Evolutionary conservation across 805 yeast species (phyloP), one percentile per base, ranked within the genome.

Genomic region (Millerozyma acaciae): DNA sequence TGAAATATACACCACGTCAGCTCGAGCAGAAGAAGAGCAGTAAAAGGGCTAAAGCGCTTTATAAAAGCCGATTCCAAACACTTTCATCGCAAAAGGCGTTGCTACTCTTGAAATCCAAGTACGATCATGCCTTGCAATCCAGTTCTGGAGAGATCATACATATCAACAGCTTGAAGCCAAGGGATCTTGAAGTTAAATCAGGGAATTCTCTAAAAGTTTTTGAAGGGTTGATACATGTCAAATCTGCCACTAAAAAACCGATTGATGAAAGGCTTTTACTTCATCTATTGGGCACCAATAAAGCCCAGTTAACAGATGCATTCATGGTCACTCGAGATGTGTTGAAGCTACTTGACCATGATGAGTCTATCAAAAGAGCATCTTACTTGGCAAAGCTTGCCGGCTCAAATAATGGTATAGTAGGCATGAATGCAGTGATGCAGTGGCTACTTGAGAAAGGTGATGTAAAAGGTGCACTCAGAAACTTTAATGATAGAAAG

Each of bases 401-500:
- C 0, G 45, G 52, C 7, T 54, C 62, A 18, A 49, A 48, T 2
- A 65, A 68, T 22, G 85, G 84, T 6, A 43, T 65, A 0, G 84
- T 78, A 20, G 84, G 76, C 1, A 71, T 77, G 75, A 84, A 84
- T 42, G 65, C 71, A n/a, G 64, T 84, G 0, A 51, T 78, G 47
- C 67, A 71, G 38, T 69, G 76, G 62, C 60, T 68, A 26, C 54
- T 80, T 4, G 51, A 52, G 6, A 45, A 60, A 6, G 65, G 70
- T 2, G 66, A 68, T 15, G 51, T 68, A 1, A 66, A 69, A 28
- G 65, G 62, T 6, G 82, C 83, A 0, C 35, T 80, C 16, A 73
- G 73, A 25, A 43, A 75, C 13, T 68, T 68, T 38, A 66, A 69
- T 32, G 68, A 73, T 57, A 61, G 85, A 31, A 78, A 76, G 44